Evolutionary conservation across 352 stramenopile genomes (phyloP), one percentile per base, ranked within the genome.

Genomic region (Aphanomyces astaci): DNA sequence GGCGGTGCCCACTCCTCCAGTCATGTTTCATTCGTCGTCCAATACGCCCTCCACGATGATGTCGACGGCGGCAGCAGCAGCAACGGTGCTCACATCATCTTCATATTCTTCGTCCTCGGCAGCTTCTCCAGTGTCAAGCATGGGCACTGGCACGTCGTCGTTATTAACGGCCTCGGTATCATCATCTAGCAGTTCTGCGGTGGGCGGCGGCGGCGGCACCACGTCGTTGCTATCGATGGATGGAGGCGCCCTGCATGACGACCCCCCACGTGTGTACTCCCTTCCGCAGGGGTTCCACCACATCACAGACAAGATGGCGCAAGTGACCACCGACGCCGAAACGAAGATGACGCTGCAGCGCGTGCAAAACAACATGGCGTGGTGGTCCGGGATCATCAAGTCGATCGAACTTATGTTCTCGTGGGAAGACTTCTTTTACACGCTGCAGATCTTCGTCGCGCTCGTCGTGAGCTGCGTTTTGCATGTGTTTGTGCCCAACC

Each of bases 301-400:
- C 63, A 65, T 94, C 51, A 94, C 91, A 82, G 91, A 94, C 79
- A 94, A 94, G 71, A 94, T 94, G 85, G 92, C 85, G 2, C 83
- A 92, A 63, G 83, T 94, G 28, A 94, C 82, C 25, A 89, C 91
- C 31, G 83, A 94, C 60, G 73, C 86, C 30, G 85, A 94, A 66
- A 94, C 85, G 27, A 89, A 90, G 71, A 78, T 79, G 36, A 90
- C 85, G 64, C 71, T 94, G 59, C 85, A 94, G 75, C 89, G 82
- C 0, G 82, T 94, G 60, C 85, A 94, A 70, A 94, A 94, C 75
- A 92, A 91, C 73, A 94, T 94, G 85, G 79, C 85, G 56, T 94
- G 85, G 85, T 92, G 83, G 84, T 92, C 83, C 39, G 81, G 78
- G 59, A 82, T 91, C 63, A 88, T 94, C 66, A 86, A 87, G 72